Evolutionary conservation across 192 early-diverging fungal genomes (phyloP).

Genomic region (Chytriomyces sp.): DNA sequence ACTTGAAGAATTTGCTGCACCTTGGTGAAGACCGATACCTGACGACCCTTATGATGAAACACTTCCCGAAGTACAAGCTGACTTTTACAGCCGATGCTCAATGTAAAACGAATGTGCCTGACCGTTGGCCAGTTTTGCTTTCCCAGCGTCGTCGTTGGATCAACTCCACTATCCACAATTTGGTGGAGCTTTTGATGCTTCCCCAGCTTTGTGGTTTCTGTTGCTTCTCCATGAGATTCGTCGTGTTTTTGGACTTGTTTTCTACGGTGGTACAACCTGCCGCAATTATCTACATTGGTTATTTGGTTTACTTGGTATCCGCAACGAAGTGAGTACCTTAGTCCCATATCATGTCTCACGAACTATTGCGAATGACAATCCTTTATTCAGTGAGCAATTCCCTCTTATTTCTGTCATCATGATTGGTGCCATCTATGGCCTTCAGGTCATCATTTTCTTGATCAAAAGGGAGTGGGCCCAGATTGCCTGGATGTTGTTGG

Average conservation of each 20-base stretch:
- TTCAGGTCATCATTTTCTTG: constrained; percentile 93
- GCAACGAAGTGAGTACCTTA: constrained; percentile 24
- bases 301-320: constrained; percentile 58
- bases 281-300: constrained; percentile 84
- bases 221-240: constrained; percentile 99
- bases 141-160: constrained; percentile 99
- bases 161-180: constrained; percentile 99
- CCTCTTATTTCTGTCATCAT: constrained; percentile 88
- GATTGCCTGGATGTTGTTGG: constrained; percentile 95
- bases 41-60: constrained; percentile 79
- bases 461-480: constrained; percentile 78
- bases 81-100: constrained; percentile 91
- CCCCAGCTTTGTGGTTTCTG: constrained; percentile 98
- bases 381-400: constrained; percentile 46
- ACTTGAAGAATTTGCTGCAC: constrained; percentile 98
- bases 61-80: constrained; percentile 96
- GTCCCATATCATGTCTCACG: background rate
- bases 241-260: constrained; percentile 95
- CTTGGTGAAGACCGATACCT: constrained; percentile 99
- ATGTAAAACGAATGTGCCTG: constrained; percentile 93
- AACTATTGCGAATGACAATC: background rate
- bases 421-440: constrained; percentile 90
- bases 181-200: constrained; percentile 90
- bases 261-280: constrained; percentile 93
- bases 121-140: constrained; percentile 87